Base-by-base conservation (phyloP, 495 filamentous ascomycete genomes). In the Cercophora scortea region DNA sequence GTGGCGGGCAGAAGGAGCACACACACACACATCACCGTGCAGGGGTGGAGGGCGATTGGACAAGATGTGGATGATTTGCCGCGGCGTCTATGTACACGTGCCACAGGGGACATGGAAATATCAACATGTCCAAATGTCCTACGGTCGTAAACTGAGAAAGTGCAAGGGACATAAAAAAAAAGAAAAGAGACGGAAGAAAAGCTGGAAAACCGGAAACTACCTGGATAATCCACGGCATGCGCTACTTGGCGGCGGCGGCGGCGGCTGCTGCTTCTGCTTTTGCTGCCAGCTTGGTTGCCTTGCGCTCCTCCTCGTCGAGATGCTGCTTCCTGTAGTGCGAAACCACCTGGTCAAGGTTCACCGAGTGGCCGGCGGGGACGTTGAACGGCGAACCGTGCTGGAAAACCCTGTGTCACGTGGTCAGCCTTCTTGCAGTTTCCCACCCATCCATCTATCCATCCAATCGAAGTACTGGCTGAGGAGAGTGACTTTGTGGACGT, bases 301-400 rank as follows among this genome's bases (percentile, higher is more conserved):
- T 75, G 42, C 70, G 69, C 54, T 68, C 74, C 61, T 78, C 73
- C 39, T 71, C 71, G 11, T 62, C 67, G 45, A 69, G 61, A 50
- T 73, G 66, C 53, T 74, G 63, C 61, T 72, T 62, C 56, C 63
- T 58, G 66, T 74, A 78, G 58, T 76, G 72, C 47, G 68, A 73
- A 13, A 74, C 64, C 39, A 78, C 64, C 61, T 74, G 61, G 65
- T 67, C 65, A 11, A 78, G 50, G 61, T 73, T 71, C 38, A 62
- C 48, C 53, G 57, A 63, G 56, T 69, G 66, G 34, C 74, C 73
- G 6, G 74, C 74, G 16, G 69, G 71, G n/a, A 76, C 67, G 59
- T 71, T 74, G 51, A 52, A 62, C 32, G 65, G 69, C 8, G 69
- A 69, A 44, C 71, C 71, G 42, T 67, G 59, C 57, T 70, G 59